These are phyloP conservation scores for Solanum hybrid DNA, from an alignment of 305 asterid genomes.

Conservation along the genomic window DNA sequence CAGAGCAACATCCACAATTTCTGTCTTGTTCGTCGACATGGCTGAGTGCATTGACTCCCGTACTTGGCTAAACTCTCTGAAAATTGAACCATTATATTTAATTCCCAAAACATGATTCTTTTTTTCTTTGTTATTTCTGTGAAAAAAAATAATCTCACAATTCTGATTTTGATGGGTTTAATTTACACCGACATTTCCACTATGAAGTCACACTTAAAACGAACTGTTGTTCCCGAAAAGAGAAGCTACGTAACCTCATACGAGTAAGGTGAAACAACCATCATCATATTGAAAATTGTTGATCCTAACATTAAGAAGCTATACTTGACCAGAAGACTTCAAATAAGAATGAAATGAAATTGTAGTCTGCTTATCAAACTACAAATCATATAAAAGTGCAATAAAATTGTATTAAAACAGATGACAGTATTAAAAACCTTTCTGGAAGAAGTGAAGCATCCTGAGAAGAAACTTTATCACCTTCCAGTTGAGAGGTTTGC, in stretches of 20 bases:
- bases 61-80: conserved; percentile 57
- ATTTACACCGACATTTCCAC: not conserved
- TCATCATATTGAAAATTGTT: not conserved
- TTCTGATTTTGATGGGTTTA: not conserved
- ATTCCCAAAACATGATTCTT: not conserved
- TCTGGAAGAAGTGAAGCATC: conserved; percentile 32
- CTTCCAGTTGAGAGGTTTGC: conserved; percentile 43
- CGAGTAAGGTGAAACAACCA: not conserved
- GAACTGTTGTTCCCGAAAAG: not conserved
- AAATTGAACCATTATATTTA: not conserved
- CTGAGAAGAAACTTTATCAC: conserved; percentile 25
- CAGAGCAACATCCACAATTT: conserved; percentile 66
- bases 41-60: conserved; percentile 62
- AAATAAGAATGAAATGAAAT: not conserved
- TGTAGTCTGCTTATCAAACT: not conserved
- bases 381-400: not conserved
- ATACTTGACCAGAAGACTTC: not conserved
- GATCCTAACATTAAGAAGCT: not conserved
- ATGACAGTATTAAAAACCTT: conserved; percentile 25
- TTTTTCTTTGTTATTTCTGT: not conserved
- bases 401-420: not conserved
- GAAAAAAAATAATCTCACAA: not conserved
- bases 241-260: not conserved
- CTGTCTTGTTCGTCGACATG: conserved; percentile 63
- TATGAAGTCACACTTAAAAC: not conserved